phyloP scores from a whole-genome alignment of 768 basidiomycete genomes.

The Russula abietina region DNA sequence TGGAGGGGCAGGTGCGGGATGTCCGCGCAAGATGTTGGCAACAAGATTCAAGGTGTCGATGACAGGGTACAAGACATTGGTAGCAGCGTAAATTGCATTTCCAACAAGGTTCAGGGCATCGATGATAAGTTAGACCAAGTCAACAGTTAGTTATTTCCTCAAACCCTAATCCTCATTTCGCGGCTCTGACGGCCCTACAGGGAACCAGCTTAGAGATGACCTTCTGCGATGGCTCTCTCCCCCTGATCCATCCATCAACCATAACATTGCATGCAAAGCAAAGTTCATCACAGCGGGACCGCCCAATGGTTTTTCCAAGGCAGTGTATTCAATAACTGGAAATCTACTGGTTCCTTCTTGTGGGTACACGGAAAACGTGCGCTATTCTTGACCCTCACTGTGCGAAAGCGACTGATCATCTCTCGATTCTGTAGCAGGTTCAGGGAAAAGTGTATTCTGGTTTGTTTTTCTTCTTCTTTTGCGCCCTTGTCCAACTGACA shows the following conservation, averaged over 20 bases:
- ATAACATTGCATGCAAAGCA: neutral
- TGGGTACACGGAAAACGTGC: conserved; percentile 2
- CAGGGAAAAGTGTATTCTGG: conserved; percentile 7
- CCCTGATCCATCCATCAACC: neutral
- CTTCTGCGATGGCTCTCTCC: conserved; percentile 1
- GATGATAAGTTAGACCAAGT: too few species aligned
- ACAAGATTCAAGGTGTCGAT: too few species aligned
- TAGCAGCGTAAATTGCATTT: too few species aligned
- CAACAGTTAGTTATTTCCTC: neutral
- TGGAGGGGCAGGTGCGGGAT: neutral
- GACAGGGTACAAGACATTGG: too few species aligned
- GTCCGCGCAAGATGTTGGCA: too few species aligned
- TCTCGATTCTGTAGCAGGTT: neutral
- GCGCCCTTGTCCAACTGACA: neutral
- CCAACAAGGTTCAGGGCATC: too few species aligned
- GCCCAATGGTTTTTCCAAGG: conserved; percentile 1
- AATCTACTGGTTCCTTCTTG: neutral
- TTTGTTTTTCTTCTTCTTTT: neutral
- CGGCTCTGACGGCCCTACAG: too few species aligned
- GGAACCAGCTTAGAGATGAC: too few species aligned
- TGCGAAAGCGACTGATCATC: neutral
- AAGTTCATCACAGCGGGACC: neutral
- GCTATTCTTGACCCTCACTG: neutral
- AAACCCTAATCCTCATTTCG: too few species aligned
- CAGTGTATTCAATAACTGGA: neutral